Evolutionary conservation across 1,139 yeast genomes (phyloP), one percentile per base, ranked within the genome.

Genomic region (Taphrina flavorubra): DNA sequence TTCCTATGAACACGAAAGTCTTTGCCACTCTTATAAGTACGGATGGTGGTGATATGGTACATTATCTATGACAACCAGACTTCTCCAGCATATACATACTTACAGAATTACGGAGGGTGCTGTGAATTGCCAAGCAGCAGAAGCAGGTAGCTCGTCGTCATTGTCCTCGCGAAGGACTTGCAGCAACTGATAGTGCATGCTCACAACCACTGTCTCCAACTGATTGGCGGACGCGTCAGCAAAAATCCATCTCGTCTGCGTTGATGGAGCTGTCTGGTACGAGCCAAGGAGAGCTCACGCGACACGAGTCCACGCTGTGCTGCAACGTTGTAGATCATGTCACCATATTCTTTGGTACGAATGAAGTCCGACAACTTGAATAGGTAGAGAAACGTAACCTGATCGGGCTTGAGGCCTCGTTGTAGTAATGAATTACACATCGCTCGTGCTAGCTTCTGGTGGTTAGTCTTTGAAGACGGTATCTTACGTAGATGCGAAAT

Each of bases 381-480:
- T 6, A 58, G 40, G 46, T 13, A 31, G 34, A 42, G 53, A n/a
- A 58, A 58, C 11, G 62, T 58, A 13, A 18, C 36, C 25, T 7
- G 13, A n/a, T 39, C 13, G 16, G 51, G 62, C 14, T 10, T 20
- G 18, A 31, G 16, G 25, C 62, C 25, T 1, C 62, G 62, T 7
- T 14, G 13, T 10, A 31, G 14, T 39, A 42, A 7, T 13, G 39
- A 7, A 6, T n/a, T 37, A 16, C 62, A 58, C 10, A 58, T 20
- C 10, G 42, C 14, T n/a, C 42, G 51, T 16, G 53, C 46, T 13
- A 58, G 18, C 34, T 58, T 58, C 37, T 58, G 62, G 40, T 58
- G 62, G 14, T 44, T 58, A 5, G 46, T 10, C 16, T 39, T 42
- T 18, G 10, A 5, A 6, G 62, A 37, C 11, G 62, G 46, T 7